Evolutionary conservation across 768 basidiomycete species (phyloP).

Genomic region (Naematelia aurantialba): DNA sequence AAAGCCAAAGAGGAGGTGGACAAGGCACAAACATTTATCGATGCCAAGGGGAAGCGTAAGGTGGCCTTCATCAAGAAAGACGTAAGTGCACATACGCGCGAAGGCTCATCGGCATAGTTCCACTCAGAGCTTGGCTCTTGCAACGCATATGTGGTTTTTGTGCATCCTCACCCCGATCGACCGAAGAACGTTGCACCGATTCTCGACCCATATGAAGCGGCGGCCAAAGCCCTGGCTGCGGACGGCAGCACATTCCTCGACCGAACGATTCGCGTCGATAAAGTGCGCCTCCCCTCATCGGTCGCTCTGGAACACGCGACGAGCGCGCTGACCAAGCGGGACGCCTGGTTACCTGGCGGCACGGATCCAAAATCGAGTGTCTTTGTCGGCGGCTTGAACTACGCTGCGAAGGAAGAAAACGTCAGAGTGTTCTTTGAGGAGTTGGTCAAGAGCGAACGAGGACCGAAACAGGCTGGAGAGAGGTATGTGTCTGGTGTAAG

Average conservation of each 20-base stretch:
- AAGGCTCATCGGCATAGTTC: conserved; percentile 57
- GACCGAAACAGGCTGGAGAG: conserved; percentile 46
- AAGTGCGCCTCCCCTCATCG: conserved; percentile 53
- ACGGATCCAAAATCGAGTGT: conserved; percentile 73
- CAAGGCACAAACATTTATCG: conserved; percentile 61
- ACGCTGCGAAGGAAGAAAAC: conserved; percentile 85
- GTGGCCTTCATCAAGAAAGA: conserved; percentile 88
- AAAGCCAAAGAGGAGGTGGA: conserved; percentile 53
- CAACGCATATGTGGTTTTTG: conserved; percentile 89
- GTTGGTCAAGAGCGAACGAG: conserved; percentile 66
- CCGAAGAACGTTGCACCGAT: conserved; percentile 49
- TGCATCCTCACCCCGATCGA: conserved; percentile 56
- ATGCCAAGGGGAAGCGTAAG: conserved; percentile 80
- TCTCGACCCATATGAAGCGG: conserved; percentile 60
- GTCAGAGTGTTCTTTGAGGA: conserved; percentile 80
- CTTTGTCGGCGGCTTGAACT: conserved; percentile 91
- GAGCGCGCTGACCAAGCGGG: conserved; percentile 44
- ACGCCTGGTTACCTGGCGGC: conserved; percentile 44
- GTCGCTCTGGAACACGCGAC: conserved; percentile 44
- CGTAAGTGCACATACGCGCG: conserved; percentile 46
- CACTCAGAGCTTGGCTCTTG: conserved; percentile 71
- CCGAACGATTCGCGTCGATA: conserved; percentile 74
- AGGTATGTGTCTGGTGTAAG: conserved; percentile 75
- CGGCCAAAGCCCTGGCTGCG: conserved; percentile 59
- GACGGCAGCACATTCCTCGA: conserved; percentile 73